phyloP scores from a whole-genome alignment of 2,329 filamentous ascomycete genomes.

The Neobulgaria alba region DNA sequence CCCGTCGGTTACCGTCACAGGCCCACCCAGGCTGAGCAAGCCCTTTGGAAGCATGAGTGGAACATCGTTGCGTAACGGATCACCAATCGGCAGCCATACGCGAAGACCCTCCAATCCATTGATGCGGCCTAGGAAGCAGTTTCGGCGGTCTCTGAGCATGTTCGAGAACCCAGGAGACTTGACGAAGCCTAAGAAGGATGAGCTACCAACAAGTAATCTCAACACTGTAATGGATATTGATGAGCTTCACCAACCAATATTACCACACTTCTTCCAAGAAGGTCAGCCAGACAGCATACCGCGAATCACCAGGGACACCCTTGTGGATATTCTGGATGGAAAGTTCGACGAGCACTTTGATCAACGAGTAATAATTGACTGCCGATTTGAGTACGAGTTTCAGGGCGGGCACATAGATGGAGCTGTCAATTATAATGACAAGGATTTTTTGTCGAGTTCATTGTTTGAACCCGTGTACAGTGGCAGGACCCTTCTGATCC shows the following conservation, averaged over 20 bases:
- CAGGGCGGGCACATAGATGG: slow-evolving; percentile 91
- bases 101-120: slow-evolving; percentile 67
- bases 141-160: slow-evolving; percentile 92
- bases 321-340: slow-evolving; percentile 82
- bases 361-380: slow-evolving; percentile 83
- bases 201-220: slow-evolving; percentile 46
- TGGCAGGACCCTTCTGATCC: slow-evolving; percentile 72
- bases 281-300: slow-evolving; percentile 80
- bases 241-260: slow-evolving; percentile 59
- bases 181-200: slow-evolving; percentile 67
- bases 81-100: slow-evolving; percentile 61
- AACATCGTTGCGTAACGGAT: slow-evolving; percentile 58
- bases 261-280: slow-evolving; percentile 78
- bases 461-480: slow-evolving; percentile 62
- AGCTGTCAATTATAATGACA: slow-evolving; percentile 95
- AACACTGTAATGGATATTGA: slow-evolving; percentile 80
- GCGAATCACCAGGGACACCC: slow-evolving; percentile 71
- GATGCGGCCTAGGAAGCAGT: slow-evolving; percentile 74
- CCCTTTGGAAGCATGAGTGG: slow-evolving; percentile 51
- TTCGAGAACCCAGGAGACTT: slow-evolving; percentile 88
- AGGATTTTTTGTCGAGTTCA: slow-evolving; percentile 72
- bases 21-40: slow-evolving; percentile 54
- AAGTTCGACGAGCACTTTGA: slow-evolving; percentile 70
- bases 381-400: slow-evolving; percentile 98
- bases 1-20: slow-evolving; percentile 44